A percentile compares a stretch with the other conserved stretches of the same genome.
Evolutionary conservation across 768 basidiomycete species (phyloP).

Genomic region (Xanthoconium stramineum): DNA sequence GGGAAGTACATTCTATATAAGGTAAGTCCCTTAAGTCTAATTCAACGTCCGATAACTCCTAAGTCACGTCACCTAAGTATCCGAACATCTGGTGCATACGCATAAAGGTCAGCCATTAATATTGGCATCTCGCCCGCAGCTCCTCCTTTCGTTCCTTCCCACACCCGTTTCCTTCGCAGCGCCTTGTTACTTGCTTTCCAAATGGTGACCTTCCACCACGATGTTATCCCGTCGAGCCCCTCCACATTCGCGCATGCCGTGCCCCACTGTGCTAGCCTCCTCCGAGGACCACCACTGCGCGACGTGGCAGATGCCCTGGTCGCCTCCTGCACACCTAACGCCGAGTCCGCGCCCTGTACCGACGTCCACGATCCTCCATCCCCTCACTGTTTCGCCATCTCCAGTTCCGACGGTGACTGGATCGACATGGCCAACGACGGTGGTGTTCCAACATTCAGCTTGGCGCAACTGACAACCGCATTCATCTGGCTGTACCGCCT

Average conservation of each 20-base stretch:
- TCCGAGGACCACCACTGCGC: neutral
- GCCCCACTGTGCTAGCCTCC: neutral
- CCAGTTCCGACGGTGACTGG: neutral
- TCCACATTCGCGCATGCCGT: neutral
- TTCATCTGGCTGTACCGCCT: slow-evolving; percentile 9
- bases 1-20: too few species aligned
- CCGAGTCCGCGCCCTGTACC: neutral
- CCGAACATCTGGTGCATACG: too few species aligned
- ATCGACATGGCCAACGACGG: neutral
- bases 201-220: slow-evolving; percentile 2
- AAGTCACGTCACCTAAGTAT: too few species aligned
- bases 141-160: neutral
- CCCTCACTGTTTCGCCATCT: neutral
- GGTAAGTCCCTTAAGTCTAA: too few species aligned
- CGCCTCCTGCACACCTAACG: neutral
- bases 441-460: neutral
- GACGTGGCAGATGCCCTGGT: neutral
- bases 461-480: neutral
- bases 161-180: too few species aligned
- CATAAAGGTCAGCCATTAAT: neutral
- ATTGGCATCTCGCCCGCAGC: neutral
- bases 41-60: too few species aligned
- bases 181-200: neutral
- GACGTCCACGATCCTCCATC: neutral
- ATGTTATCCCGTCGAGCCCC: neutral